Evolutionary conservation across 106 monocot species (phyloP), one percentile per base, ranked within the genome.

Genomic region (Apostasia ramifera): DNA sequence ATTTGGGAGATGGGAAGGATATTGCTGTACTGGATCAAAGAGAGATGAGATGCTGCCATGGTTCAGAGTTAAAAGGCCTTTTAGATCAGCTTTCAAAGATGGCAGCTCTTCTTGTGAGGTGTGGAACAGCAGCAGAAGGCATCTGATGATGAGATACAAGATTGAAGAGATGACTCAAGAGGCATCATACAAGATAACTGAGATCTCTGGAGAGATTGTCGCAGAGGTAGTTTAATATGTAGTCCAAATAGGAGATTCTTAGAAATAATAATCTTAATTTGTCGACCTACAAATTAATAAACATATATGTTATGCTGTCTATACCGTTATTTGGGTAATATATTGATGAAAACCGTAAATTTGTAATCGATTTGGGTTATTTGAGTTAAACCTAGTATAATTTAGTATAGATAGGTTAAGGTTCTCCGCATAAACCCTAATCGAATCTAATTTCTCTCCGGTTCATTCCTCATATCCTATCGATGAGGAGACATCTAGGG

Each of bases 1-100:
- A 40, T 64, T 64, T 47, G 63, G 63, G 7, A 59, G 42, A 48
- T 80, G 80, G 80, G 80, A 80, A 46, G 78, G 82, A 5, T 71
- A 66, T 65, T 26, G 53, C 52, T 78, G 45, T 40, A 63, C 15
- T 43, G 53, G 39, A 40, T 47, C 42, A n/a, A 44, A 26, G 52
- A 40, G 12, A n/a, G 63, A 57, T 54, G 66, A 70, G n/a, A 41
- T 11, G 40, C 57, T 15, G 54, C 59, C 73, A 45, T 83, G 74
- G 78, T 83, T 83, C 44, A 79, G 66, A 40, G 74, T 83, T n/a
- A 14, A 37, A 62, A 70, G 43, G 63, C 38, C 41, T 69, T 38
- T 57, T 14, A 39, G 63, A 40, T 26, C 26, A 26, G 26, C 26
- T 26, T 26, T 26, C 26, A 26, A 26, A 26, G 26, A 26, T 26